Conservation (phyloP, 768 basidiomycete genomes). For the Russula emetica region DNA sequence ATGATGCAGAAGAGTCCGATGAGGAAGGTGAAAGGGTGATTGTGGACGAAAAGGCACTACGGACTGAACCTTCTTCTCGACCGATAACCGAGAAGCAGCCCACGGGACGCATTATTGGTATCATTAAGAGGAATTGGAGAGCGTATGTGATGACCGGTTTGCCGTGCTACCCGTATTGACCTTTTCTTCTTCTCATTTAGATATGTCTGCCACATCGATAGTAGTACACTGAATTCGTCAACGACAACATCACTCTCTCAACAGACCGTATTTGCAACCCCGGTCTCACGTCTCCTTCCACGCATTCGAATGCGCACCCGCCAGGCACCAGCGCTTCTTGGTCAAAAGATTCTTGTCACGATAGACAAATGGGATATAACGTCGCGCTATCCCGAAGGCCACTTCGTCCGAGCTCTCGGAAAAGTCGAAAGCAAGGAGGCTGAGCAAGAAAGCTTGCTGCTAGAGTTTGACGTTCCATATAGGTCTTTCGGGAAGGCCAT, state of each 20-base stretch:
- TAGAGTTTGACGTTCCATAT: conserved; percentile 96
- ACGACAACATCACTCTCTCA: conserved; percentile 74
- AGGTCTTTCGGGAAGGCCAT: conserved; percentile 96
- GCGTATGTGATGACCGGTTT: conserved; percentile 52
- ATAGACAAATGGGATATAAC: conserved; percentile 89
- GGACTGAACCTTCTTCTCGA: conserved; percentile 30
- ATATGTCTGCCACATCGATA: conserved; percentile 94
- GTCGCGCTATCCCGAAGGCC: conserved; percentile 92
- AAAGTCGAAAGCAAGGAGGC: conserved; percentile 92
- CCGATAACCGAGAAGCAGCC: conserved; percentile 66
- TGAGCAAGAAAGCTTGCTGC: conserved; percentile 86
- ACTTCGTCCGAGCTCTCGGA: conserved; percentile 91
- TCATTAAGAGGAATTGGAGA: conserved; percentile 94
- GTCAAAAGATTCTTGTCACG: conserved; percentile 93
- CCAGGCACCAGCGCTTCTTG: conserved; percentile 81
- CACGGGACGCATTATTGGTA: conserved; percentile 86
- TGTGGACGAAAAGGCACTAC: conserved; percentile 33
- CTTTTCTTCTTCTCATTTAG: conserved; percentile 37
- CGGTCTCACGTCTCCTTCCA: conserved; percentile 85
- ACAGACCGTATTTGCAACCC: conserved; percentile 92
- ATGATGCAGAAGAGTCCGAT: conserved; percentile 74
- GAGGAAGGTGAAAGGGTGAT: conserved; percentile 49
- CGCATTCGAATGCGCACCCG: conserved; percentile 92
- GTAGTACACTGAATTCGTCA: conserved; percentile 76
- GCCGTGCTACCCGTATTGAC: conserved; percentile 8